Evolutionary conservation across 176 grass and related monocot species (phyloP).

Genomic region (Typha latifolia): DNA sequence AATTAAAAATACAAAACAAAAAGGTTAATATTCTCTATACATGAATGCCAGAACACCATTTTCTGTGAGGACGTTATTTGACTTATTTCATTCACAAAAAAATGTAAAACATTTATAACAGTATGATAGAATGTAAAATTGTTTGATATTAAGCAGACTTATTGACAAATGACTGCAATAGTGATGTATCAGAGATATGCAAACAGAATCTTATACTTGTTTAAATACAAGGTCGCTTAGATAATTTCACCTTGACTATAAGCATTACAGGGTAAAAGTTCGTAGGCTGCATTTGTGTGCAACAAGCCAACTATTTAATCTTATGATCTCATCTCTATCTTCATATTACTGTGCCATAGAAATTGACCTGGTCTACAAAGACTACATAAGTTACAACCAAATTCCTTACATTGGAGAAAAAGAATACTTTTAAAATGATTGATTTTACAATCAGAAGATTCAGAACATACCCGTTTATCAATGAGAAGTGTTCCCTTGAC

Average conservation of each 20-base stretch:
- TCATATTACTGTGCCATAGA: no score
- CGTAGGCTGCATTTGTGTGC: no score
- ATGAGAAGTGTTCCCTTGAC: conserved; percentile 70
- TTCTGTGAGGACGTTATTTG: not conserved
- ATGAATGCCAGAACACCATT: not conserved
- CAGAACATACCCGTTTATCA: conserved; percentile 39
- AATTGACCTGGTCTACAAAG: not conserved
- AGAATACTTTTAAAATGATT: not conserved
- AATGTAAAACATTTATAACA: not conserved
- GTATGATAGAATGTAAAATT: not conserved
- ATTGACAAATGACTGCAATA: no score
- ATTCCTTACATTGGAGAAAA: not conserved
- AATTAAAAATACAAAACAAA: not conserved
- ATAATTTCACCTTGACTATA: no score
- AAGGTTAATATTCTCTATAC: not conserved
- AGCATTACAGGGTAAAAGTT: no score
- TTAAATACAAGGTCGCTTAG: no score
- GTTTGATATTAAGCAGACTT: not conserved
- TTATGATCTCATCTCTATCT: no score
- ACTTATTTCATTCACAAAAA: not conserved
- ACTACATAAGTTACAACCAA: not conserved
- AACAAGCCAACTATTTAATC: no score
- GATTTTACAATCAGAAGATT: not conserved
- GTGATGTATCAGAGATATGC: no score
- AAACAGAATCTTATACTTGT: no score